These are phyloP conservation scores for Posidonia oceanica DNA, from an alignment of 116 monocot species.

Conservation along the genomic window DNA sequence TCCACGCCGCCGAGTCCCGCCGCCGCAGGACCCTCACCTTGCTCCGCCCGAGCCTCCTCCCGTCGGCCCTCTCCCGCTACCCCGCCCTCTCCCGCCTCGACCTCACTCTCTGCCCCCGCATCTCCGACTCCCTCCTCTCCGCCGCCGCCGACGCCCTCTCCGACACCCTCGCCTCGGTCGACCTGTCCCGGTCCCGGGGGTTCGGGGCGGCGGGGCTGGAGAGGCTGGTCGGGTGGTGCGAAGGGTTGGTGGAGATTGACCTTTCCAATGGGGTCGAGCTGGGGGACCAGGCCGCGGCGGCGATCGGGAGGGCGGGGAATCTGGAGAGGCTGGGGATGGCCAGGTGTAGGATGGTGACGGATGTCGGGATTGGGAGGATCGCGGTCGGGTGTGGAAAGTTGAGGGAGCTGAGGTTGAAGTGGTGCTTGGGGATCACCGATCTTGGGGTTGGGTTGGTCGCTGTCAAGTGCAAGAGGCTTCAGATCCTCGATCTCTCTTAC, in stretches of 20 bases:
- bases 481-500: constrained; percentile 56
- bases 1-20: constrained; percentile 45
- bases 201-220: constrained; percentile 30
- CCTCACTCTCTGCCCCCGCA: constrained; percentile 45
- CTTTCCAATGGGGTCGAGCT: constrained; percentile 33
- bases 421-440: constrained; percentile 61
- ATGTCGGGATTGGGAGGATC: constrained; percentile 62
- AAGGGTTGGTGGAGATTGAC: constrained; percentile 39
- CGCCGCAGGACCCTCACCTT: constrained; percentile 49
- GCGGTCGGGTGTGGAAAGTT: constrained; percentile 63
- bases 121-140: constrained; percentile 41
- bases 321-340: constrained; percentile 40
- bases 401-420: constrained; percentile 42
- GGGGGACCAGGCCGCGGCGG: constrained; percentile 38
- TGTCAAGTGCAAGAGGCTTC: constrained; percentile 48
- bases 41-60: constrained; percentile 38
- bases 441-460: constrained; percentile 51
- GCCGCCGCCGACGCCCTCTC: constrained; percentile 9
- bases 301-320: constrained; percentile 28
- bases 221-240: constrained; percentile 20
- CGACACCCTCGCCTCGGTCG: constrained; percentile 26
- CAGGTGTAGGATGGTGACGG: constrained; percentile 49
- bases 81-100: constrained; percentile 27
- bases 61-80: constrained; percentile 44
- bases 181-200: constrained; percentile 38